Base-by-base conservation (phyloP, 2,329 filamentous ascomycete species). In the Mycogone perniciosa region DNA sequence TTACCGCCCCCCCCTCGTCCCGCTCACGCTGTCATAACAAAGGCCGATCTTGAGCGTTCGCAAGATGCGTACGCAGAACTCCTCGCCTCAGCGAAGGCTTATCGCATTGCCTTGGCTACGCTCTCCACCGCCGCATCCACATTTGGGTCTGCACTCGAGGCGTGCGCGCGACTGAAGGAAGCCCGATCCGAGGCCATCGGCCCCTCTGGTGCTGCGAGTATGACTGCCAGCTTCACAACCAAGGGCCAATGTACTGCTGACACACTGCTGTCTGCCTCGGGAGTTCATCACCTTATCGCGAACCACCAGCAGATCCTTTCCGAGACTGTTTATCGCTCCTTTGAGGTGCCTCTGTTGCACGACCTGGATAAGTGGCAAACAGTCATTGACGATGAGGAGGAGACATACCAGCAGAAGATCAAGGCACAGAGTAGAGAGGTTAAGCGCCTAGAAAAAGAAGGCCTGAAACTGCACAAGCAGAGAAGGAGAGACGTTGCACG, bases 251-350 rank as follows among this genome's bases (percentile, higher is more conserved):
- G 81, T 67, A 85, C 82, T 1, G 82, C 82, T 11, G 81, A 85
- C 65, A 74, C 75, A 48, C 71, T 86, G 41, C 70, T 86, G 53
- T 76, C 80, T 31, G 79, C 81, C 9, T 79, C 80, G 33, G 83
- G 83, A 34, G 74, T 86, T 38, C 83, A 86, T 62, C 81, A 86
- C 60, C 73, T 86, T 20, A 73, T 85, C 52, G 82, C 82, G 42
- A 86, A 86, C 67, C 83, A 86, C 70, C 80, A 85, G 64, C 81
- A 85, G 62, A 86, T 86, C 59, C 75, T 86, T 4, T 80, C 76
- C 56, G 83, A 86, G 67, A 85, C 81, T 0, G 80, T 86, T 7
- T 86, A 86, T 66, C 75, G 82, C 49, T 76, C 74, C 52, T 86
- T 86, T 63, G 83, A 86, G 66, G 81, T 86, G 35, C 83, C 83